Base-by-base conservation (phyloP, 805 yeast genomes). In the Tetrapisispora fleetii region DNA sequence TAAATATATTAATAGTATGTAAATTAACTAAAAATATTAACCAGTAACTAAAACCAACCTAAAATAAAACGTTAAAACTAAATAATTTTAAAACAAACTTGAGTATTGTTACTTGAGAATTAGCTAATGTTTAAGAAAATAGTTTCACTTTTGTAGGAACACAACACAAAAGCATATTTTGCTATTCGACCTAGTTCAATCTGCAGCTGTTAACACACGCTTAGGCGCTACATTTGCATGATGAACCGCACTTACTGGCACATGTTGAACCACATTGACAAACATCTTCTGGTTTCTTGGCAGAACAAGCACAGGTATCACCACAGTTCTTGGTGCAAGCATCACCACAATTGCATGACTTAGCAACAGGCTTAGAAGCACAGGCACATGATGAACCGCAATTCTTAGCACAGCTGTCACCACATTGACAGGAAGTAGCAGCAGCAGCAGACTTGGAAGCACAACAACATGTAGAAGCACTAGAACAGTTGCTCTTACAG, bases 391-490 rank as follows among this genome's bases (percentile, higher is more conserved):
- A 13, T 14, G 18, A 3, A 32, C 37, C 36, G 19, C 44, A 41
- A 4, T 41, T 30, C 13, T 27, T 40, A 18, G 36, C 9, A 32
- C 44, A 41, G 7, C 37, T 8, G 14, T 30, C 37, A 41, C 44
- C 44, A 33, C 44, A 41, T 18, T 18, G 24, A 28, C 44, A 41
- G 13, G 44, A 30, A 13, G 42, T n/a, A 38, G 40, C 42, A 24
- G 33, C 32, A 39, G 30, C 21, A 14, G 21, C 22, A 14, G 13
- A 6, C 35, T 32, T 32, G 21, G 28, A 24, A 27, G 42, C 42
- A 41, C 45, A 40, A 30, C 36, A 28, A n/a, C 45, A 42, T 18
- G 45, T 33, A 22, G 28, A 28, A 42, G 32, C 45, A 30, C 24
- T 22, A 10, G 35, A n/a, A 27, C 46, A 43, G n/a, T 18, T 36